phyloP scores from a whole-genome alignment of 805 yeast species.

The Saccharomycopsis olivae region DNA sequence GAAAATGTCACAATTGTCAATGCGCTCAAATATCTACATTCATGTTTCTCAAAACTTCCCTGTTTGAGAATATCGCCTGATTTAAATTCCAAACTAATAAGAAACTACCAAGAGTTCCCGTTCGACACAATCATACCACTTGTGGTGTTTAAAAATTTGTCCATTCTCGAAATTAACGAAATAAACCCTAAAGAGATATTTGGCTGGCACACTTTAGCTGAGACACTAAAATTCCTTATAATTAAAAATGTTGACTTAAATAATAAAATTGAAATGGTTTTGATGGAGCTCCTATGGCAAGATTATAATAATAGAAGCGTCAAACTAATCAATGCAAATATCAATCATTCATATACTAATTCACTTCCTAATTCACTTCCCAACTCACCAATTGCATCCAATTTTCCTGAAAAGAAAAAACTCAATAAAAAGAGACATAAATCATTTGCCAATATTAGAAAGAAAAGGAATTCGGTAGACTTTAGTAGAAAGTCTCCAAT shows the following conservation, averaged over 20 bases:
- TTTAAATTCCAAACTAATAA: conserved; percentile 44
- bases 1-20: conserved; percentile 27
- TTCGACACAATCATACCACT: conserved; percentile 62
- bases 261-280: conserved; percentile 39
- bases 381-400: conserved; percentile 2
- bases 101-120: conserved; percentile 59
- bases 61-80: conserved; percentile 52
- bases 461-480: conserved; percentile 3
- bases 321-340: conserved; percentile 26
- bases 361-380: conserved; percentile 9
- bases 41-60: conserved; percentile 57
- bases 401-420: conserved; percentile 14
- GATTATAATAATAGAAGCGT: conserved; percentile 31
- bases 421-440: conserved; percentile 14
- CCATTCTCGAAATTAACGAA: conserved; percentile 49
- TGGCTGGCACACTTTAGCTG: conserved; percentile 54
- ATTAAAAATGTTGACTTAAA: conserved; percentile 39
- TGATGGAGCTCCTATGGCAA: conserved; percentile 42
- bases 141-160: conserved; percentile 48
- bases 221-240: conserved; percentile 42
- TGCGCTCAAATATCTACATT: conserved; percentile 42
- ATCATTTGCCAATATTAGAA: conserved; percentile 16
- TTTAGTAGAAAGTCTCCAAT: not conserved
- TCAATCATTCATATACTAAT: not conserved
- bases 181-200: conserved; percentile 53